Base-by-base conservation (phyloP, 2,329 filamentous ascomycete species). In the Fusarium zealandicum region DNA sequence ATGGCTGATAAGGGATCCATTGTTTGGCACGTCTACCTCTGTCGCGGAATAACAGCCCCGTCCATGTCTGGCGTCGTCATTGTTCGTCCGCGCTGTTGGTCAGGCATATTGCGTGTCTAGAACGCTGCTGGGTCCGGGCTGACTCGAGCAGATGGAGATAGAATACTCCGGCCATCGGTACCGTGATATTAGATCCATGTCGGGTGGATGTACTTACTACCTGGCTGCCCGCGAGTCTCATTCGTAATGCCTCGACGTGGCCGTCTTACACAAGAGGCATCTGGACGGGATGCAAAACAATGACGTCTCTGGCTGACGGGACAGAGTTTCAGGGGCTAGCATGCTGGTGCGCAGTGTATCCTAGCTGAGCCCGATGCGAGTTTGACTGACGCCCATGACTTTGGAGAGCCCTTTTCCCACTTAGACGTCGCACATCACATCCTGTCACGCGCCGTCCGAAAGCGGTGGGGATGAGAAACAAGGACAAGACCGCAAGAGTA, bases 361-460 rank as follows among this genome's bases (percentile, higher is more conserved):
- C 25, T 28, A 43, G 38, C 50, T 54, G 36, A 47, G 48, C 33
- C 28, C 13, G 28, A 35, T 16, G 32, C 52, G 28, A 27, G 27
- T 33, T 17, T 36, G 27, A 30, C 36, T 22, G 32, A 35, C 33
- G 18, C 25, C 37, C 20, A 50, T 49, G n/a, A 36, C 22, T 27
- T 39, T 25, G 25, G 35, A 50, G 30, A 37, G 16, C 37, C 6
- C 11, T 16, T 46, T 16, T 51, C 28, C 38, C 39, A 41, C 16
- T 44, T 44, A 25, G 20, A 27, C n/a, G 16, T 43, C 20, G 52
- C 57, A 54, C 47, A 50, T 61, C 57, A 38, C 41, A 51, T 55
- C 58, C 47, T 28, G 42, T 61, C 54, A 35, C 59, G 45, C 50
- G 59, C 55, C 39, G 42, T 62, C 49, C 54, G 41, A 41, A 62